Evolutionary conservation across 208 protist species (phyloP).

Genomic region (Lotmaria passim): DNA sequence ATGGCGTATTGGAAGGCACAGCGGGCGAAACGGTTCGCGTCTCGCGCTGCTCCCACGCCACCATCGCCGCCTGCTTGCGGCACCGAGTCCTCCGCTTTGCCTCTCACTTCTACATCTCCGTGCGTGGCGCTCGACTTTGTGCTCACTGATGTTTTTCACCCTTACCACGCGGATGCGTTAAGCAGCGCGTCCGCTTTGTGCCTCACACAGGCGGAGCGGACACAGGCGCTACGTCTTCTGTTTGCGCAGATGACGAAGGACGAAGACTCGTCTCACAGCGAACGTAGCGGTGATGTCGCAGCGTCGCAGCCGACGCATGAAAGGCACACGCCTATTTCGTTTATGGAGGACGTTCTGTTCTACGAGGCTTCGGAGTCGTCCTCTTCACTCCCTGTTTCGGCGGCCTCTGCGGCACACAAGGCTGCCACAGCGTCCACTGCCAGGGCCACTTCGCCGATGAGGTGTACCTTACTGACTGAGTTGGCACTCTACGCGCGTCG

Average conservation of each 20-base stretch:
- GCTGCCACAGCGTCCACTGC: too few relatives aligned
- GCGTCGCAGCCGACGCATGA: not conserved
- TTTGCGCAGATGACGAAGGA: not conserved
- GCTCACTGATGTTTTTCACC: slow-evolving; percentile 32
- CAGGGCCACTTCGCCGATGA: not conserved
- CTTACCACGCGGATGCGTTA: slow-evolving; percentile 19
- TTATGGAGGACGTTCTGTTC: slow-evolving; percentile 33
- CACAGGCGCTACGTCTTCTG: not conserved
- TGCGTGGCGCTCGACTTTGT: slow-evolving; percentile 19
- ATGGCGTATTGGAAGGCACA: not conserved
- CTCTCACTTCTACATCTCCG: slow-evolving; percentile 8
- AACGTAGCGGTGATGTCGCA: not conserved
- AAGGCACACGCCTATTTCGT: slow-evolving; percentile 11
- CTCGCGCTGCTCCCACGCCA: not conserved
- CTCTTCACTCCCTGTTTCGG: too few relatives aligned
- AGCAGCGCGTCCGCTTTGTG: slow-evolving; percentile 21
- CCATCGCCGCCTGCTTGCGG: not conserved
- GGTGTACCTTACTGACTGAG: slow-evolving; percentile 23
- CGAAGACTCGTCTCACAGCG: not conserved
- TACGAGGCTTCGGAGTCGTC: not conserved
- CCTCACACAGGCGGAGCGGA: slow-evolving; percentile 26
- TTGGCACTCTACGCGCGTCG: slow-evolving; percentile 22
- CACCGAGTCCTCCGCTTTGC: not conserved
- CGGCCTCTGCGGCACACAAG: too few relatives aligned
- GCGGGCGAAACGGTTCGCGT: not conserved